Base-by-base conservation (phyloP, 176 grass and related monocot species). In the Neostapfia colusana region DNA sequence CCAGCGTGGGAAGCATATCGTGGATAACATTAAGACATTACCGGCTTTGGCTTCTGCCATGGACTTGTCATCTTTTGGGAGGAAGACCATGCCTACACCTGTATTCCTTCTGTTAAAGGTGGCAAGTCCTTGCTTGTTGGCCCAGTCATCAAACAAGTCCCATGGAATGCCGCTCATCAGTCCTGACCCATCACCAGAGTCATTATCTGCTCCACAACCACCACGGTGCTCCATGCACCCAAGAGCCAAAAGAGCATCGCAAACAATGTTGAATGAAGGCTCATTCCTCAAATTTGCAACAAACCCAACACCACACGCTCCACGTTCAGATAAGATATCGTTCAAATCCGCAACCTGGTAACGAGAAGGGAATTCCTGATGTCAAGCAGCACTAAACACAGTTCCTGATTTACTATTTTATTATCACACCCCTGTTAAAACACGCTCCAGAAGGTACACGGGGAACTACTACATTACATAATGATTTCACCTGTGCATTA, bases 201-300 rank as follows among this genome's bases (percentile, higher is more conserved):
- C 92, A 75, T 92, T 99, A 81, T 99, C 96, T 10, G 96, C 92
- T 55, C 91, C 92, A 78, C 96, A 99, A 42, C 96, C 96, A 73
- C 96, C 96, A 75, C 96, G 96, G 63, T 99, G 96, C 84, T 99
- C 96, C 96, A 99, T 99, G 89, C 96, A 99, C 9, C 96, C 92
- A 70, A 99, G 92, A 68, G 96, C 96, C 5, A 28, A 73, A 77
- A 99, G 87, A 77, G 96, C 92, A 85, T 99, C 96, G 2, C 43
- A 77, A 37, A 99, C 85, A 69, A 92, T 92, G 77, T 95, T 90
- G 85, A 92, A 91, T 0, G 89, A 99, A 72, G 96, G 85, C 68
- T 75, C 87, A 68, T 99, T 99, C 72, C 79, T 95, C 85, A 99
- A 89, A 77, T 99, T 99, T 46, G 96, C 96, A 27, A 99, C 85